Percentiles rank a stretch among this genome's conserved stretches.
These are phyloP conservation scores for Tylopilus sp. DNA, from an alignment of 768 basidiomycete species.

Conservation along the genomic window DNA sequence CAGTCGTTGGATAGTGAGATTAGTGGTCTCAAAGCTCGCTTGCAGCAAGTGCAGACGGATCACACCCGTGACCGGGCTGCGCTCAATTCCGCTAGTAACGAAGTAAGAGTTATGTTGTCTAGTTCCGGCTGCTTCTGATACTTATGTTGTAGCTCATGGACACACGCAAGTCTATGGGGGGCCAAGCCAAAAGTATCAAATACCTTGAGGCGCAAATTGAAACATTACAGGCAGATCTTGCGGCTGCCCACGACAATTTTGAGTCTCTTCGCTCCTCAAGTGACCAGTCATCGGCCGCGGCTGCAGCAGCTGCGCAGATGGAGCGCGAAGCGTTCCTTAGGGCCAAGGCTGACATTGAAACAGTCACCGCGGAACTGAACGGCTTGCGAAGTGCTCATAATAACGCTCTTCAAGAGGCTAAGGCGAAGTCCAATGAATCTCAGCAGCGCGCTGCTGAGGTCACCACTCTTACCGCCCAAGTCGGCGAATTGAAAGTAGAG, in stretches of 20 bases:
- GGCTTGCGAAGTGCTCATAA: constrained; percentile 49
- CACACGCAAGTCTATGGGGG: constrained; percentile 38
- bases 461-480: constrained; percentile 45
- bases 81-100: constrained; percentile 43
- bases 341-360: constrained; percentile 59
- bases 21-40: constrained; percentile 36
- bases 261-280: constrained; percentile 47
- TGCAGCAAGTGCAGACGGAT: constrained; percentile 37
- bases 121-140: not conserved
- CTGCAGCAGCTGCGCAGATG: constrained; percentile 49
- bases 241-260: constrained; percentile 49
- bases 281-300: constrained; percentile 40
- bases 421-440: constrained; percentile 43
- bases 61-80: constrained; percentile 23
- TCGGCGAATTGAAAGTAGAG: constrained; percentile 54
- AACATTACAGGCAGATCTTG: constrained; percentile 48
- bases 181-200: constrained; percentile 46
- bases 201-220: constrained; percentile 49
- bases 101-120: constrained; percentile 41
- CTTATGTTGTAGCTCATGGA: constrained; percentile 45
- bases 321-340: constrained; percentile 64
- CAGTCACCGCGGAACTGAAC: constrained; percentile 50
- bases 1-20: constrained; percentile 48
- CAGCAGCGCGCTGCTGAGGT: constrained; percentile 44
- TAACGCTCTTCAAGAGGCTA: constrained; percentile 45